Base-by-base conservation (phyloP, 1,284 basidiomycete species). In the Marasmius sp. region DNA sequence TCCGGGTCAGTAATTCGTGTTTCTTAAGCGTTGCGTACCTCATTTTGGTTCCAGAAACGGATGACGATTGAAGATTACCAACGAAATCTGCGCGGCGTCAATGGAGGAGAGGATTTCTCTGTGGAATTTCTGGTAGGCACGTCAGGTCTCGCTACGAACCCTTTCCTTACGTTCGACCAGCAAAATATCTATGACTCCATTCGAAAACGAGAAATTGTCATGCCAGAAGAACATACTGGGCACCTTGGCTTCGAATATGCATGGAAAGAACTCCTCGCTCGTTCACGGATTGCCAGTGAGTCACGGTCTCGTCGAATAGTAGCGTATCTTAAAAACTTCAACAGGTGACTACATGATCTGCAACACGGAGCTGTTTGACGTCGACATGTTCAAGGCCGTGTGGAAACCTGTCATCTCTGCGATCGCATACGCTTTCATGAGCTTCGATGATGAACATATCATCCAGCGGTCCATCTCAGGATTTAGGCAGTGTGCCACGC, bases 161-260 rank as follows among this genome's bases (percentile, higher is more conserved):
- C 57, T 65, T 43, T 59, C 61, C 60, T 57, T 65, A 38, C 9
- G 61, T 41, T 34, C 58, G 20, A 11, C 4, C 69, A 95, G 94
- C 87, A 89, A 77, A 84, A 83, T 43, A 94, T 98, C 62, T 99
- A 97, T 70, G 95, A 98, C 66, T 94, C 92, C 4, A 97, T 99
- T 70, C 88, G 93, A 53, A 96, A 93, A 75, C 84, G 89, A 52
- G 97, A 99, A 78, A 98, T 99, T 64, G 86, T 99, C 56, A 93
- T 99, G 88, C 97, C 97, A 0, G 96, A 99, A 76, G 97, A 99
- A 72, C 97, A 99, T 71, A 92, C 89, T 5, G 97, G 97, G 1
- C 94, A 96, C 74, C 85, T 97, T 43, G 97, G 97, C 1, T 99
- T 99, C 72, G 97, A 99, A 70, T 98, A 97, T 72, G 94, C 97